Percentiles rank a stretch among this genome's conserved stretches.
These are phyloP conservation scores for Gastrolobium villosum DNA, from an alignment of 306 rosid species.

Conservation along the genomic window DNA sequence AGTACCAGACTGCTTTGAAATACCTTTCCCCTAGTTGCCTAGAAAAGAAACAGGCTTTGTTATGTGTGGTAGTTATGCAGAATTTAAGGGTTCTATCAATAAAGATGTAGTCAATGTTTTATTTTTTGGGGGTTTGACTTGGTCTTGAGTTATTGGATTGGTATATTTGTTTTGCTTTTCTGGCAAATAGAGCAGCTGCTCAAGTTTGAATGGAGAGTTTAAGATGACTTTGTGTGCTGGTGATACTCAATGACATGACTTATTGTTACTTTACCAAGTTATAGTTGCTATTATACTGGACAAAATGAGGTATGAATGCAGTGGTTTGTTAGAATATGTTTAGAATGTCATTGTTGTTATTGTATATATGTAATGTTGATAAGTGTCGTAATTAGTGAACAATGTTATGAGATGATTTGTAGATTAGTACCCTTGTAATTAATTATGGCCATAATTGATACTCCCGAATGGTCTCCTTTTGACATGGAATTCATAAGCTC, in stretches of 20 bases:
- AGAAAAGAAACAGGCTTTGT: neutral
- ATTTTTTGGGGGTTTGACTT: constrained; percentile 1
- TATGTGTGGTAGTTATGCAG: neutral
- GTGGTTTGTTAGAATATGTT: no score
- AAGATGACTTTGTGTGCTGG: neutral
- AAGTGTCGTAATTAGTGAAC: no score
- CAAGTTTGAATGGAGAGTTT: neutral
- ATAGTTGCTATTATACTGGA: no score
- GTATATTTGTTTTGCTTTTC: neutral
- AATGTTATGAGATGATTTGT: no score
- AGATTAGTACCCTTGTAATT: no score
- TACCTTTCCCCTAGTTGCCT: neutral
- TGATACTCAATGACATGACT: neutral
- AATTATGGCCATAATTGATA: no score
- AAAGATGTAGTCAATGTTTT: neutral
- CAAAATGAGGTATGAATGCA: no score
- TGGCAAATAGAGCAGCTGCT: neutral
- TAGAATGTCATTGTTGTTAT: no score
- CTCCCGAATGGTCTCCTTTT: no score
- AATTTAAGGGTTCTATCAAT: neutral
- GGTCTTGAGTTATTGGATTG: neutral
- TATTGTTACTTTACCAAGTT: no score
- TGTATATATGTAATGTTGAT: no score
- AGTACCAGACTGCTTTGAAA: neutral
- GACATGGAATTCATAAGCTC: no score